Evolutionary conservation across 805 yeast species (phyloP).

Genomic region (Hanseniaspora jakobsenii): DNA sequence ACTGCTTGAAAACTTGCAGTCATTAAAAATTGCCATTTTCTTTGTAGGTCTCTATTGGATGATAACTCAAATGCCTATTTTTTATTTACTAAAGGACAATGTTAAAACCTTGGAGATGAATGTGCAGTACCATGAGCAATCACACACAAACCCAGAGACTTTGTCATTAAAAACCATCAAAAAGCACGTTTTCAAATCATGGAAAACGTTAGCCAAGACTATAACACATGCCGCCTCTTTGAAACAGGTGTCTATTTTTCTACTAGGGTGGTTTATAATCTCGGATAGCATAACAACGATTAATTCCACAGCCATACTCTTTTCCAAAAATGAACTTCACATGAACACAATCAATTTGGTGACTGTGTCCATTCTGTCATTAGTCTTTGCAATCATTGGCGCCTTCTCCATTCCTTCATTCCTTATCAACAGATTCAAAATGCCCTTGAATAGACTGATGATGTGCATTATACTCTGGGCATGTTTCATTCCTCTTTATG

Average conservation of each 20-base stretch:
- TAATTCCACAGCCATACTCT: slow-evolving; percentile 64
- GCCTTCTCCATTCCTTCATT: slow-evolving; percentile 45
- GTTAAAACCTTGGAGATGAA: background rate
- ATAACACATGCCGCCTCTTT: slow-evolving; percentile 48
- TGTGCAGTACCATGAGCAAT: too few relatives aligned
- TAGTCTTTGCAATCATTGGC: slow-evolving; percentile 56
- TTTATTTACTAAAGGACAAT: slow-evolving; percentile 31
- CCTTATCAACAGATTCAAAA: slow-evolving; percentile 28
- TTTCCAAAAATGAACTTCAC: slow-evolving; percentile 56
- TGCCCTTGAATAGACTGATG: slow-evolving; percentile 39
- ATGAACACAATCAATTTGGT: slow-evolving; percentile 62
- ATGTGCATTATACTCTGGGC: slow-evolving; percentile 48
- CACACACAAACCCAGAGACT: too few relatives aligned
- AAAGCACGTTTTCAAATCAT: slow-evolving; percentile 44
- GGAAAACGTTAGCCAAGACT: slow-evolving; percentile 46
- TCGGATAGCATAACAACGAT: slow-evolving; percentile 69
- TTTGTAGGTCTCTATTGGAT: slow-evolving; percentile 73
- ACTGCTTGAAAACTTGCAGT: too few relatives aligned
- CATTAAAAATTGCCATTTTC: slow-evolving; percentile 46
- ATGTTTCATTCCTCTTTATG: slow-evolving; percentile 57
- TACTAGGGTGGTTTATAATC: slow-evolving; percentile 64
- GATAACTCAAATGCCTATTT: slow-evolving; percentile 52
- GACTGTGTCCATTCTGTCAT: slow-evolving; percentile 50
- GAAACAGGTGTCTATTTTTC: slow-evolving; percentile 53
- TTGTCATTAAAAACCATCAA: slow-evolving; percentile 8